Percentiles rank a stretch among this genome's conserved stretches.
phyloP scores from a whole-genome alignment of 192 early-diverging fungal genomes.

The Paraglomus brasilianum region DNA sequence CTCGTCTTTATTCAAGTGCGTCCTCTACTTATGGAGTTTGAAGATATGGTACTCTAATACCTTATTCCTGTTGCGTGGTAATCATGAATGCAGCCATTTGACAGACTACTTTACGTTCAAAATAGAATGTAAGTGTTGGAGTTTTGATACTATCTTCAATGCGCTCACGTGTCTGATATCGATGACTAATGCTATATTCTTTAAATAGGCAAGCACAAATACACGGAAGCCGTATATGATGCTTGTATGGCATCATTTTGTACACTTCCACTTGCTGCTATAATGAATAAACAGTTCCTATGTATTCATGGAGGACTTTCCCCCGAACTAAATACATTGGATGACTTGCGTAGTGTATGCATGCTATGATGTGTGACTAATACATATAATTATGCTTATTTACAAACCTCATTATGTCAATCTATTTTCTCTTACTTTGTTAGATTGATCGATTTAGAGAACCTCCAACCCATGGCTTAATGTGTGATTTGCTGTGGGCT shows the following conservation, averaged over 20 bases:
- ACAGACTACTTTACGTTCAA: conserved; percentile 98
- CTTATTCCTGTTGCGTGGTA: conserved; percentile 88
- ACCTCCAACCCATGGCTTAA: conserved; percentile 89
- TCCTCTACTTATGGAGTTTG: conserved; percentile 85
- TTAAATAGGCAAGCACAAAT: conserved; percentile 83
- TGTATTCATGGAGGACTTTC: conserved; percentile 96
- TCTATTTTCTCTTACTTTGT: background rate
- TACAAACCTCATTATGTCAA: background rate
- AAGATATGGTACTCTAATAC: conserved; percentile 91
- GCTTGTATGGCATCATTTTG: conserved; percentile 91
- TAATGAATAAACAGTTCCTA: conserved; percentile 95
- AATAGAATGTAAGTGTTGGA: conserved; percentile 79
- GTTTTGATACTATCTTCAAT: conserved; percentile 3
- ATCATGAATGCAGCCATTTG: conserved; percentile 96
- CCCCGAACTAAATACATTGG: conserved; percentile 89
- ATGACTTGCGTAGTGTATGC: conserved; percentile 72
- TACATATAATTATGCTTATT: too few species aligned
- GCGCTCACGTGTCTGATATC: background rate
- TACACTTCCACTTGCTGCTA: conserved; percentile 83
- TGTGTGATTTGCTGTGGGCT: conserved; percentile 95
- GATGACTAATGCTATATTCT: background rate
- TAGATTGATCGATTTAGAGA: conserved; percentile 91
- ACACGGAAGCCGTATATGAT: conserved; percentile 88
- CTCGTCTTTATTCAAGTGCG: conserved; percentile 58
- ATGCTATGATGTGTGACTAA: background rate